Percentiles rank a stretch among this genome's conserved stretches.
phyloP scores from a whole-genome alignment of 495 filamentous ascomycete species.

The Talaromyces stipitatus region DNA sequence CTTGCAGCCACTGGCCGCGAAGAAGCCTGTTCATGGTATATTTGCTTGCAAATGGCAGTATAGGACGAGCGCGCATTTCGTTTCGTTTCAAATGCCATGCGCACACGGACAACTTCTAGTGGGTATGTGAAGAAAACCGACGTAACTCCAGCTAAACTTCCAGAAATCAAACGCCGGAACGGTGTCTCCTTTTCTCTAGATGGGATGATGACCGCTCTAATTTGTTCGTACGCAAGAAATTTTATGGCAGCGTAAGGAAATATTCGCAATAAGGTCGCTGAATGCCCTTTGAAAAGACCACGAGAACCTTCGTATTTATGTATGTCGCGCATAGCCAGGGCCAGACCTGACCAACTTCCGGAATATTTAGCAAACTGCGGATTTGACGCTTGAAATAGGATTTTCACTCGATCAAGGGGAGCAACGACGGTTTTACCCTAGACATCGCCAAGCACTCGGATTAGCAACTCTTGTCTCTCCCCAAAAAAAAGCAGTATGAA shows the following conservation, averaged over 20 bases:
- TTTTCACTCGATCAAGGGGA: constrained; percentile 95
- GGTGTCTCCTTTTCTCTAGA: constrained; percentile 68
- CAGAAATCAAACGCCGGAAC: constrained; percentile 67
- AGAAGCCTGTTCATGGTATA: constrained; percentile 65
- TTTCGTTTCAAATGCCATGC: constrained; percentile 88
- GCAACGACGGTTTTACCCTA: constrained; percentile 94
- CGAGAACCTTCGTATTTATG: constrained; percentile 60
- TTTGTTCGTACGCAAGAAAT: constrained; percentile 95
- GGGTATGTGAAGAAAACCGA: constrained; percentile 96
- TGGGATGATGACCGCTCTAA: constrained; percentile 67
- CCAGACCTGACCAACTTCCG: constrained; percentile 75
- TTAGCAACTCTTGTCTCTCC: neutral
- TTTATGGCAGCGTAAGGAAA: constrained; percentile 98
- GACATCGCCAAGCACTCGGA: neutral
- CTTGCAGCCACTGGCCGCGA: constrained; percentile 15
- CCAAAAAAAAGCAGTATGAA: constrained; percentile 6
- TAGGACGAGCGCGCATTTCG: constrained; percentile 57
- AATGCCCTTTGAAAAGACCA: constrained; percentile 88
- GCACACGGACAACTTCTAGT: constrained; percentile 84
- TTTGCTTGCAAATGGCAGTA: constrained; percentile 63
- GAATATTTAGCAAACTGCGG: constrained; percentile 90
- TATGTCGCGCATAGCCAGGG: constrained; percentile 73
- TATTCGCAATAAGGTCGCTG: constrained; percentile 86
- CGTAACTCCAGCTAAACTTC: constrained; percentile 75
- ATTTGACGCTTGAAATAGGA: constrained; percentile 93